Conservation (phyloP, 2,329 filamentous ascomycete genomes). For the Hypomyces perniciosus region DNA sequence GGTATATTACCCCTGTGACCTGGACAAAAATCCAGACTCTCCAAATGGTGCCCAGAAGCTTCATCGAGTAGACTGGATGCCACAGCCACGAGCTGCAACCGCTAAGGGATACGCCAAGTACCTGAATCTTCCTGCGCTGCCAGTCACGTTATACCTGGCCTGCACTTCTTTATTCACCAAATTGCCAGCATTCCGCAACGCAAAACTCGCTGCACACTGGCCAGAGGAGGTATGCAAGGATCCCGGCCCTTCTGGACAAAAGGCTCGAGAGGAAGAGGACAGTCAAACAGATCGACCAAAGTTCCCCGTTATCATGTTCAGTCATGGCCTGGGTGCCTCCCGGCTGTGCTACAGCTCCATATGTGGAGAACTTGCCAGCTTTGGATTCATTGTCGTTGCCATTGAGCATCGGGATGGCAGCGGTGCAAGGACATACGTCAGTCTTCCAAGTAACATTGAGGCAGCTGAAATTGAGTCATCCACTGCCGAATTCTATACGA, state of each 20-base stretch:
- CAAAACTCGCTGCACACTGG: constrained; percentile 50
- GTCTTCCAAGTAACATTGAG: constrained; percentile 40
- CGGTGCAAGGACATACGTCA: constrained; percentile 55
- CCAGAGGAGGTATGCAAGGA: constrained; percentile 35
- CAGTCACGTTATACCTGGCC: constrained; percentile 48
- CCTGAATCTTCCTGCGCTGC: constrained; percentile 42
- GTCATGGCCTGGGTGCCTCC: constrained; percentile 59
- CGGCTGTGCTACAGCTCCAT: constrained; percentile 56
- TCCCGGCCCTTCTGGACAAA: constrained; percentile 28
- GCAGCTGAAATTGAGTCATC: constrained; percentile 26
- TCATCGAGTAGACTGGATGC: constrained; percentile 56
- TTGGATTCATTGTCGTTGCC: constrained; percentile 59
- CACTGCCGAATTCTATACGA: constrained; percentile 20
- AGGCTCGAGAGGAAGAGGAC: constrained; percentile 17
- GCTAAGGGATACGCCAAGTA: constrained; percentile 59
- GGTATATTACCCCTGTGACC: constrained; percentile 57
- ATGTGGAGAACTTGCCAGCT: constrained; percentile 60
- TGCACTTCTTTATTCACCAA: constrained; percentile 58
- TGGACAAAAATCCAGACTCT: constrained; percentile 21
- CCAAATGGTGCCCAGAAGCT: constrained; percentile 31
- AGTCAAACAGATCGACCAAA: constrained; percentile 28
- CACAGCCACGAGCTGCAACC: constrained; percentile 48
- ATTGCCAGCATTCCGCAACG: constrained; percentile 57
- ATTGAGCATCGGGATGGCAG: constrained; percentile 61
- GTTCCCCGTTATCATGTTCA: constrained; percentile 61